Evolutionary conservation across 192 early-diverging fungal species (phyloP).

Genomic region (Rhizophagus sp.): DNA sequence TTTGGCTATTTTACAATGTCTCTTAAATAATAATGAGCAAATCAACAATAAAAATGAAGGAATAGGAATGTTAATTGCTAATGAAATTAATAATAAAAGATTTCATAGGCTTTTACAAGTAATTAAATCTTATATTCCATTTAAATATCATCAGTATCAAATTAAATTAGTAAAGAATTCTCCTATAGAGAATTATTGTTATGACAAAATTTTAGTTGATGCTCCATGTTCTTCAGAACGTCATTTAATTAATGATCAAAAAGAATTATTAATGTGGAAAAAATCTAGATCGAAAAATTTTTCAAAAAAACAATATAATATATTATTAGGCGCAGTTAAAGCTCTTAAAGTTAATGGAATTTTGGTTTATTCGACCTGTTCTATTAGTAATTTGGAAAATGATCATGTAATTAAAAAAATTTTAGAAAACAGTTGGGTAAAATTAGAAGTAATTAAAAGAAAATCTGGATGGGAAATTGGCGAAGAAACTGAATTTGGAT

Average conservation of each 20-base stretch:
- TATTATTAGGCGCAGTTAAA: slow-evolving; percentile 43
- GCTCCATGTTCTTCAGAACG: slow-evolving; percentile 58
- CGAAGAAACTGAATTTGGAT: slow-evolving; percentile 51
- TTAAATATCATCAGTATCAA: not conserved
- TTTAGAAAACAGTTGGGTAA: slow-evolving; percentile 40
- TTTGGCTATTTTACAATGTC: slow-evolving; percentile 45
- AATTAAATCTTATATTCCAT: slow-evolving; percentile 46
- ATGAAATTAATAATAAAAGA: slow-evolving; percentile 46
- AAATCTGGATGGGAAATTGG: slow-evolving; percentile 44
- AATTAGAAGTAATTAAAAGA: slow-evolving; percentile 32
- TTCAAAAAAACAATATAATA: slow-evolving; percentile 42
- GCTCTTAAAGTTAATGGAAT: slow-evolving; percentile 39
- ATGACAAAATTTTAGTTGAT: slow-evolving; percentile 53
- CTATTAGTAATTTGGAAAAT: slow-evolving; percentile 50
- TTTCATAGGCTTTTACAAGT: slow-evolving; percentile 46
- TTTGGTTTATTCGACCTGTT: slow-evolving; percentile 57
- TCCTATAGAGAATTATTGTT: slow-evolving; percentile 21
- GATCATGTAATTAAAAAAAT: slow-evolving; percentile 49
- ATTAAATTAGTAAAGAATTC: slow-evolving; percentile 22
- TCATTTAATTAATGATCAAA: slow-evolving; percentile 48
- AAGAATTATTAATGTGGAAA: slow-evolving; percentile 49
- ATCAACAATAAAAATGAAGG: not conserved
- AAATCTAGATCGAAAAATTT: slow-evolving; percentile 38
- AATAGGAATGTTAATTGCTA: slow-evolving; percentile 39
- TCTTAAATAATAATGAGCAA: slow-evolving; percentile 22